phyloP scores from a whole-genome alignment of 2,329 filamentous ascomycete genomes.

The Sordariomycetes sp. region DNA sequence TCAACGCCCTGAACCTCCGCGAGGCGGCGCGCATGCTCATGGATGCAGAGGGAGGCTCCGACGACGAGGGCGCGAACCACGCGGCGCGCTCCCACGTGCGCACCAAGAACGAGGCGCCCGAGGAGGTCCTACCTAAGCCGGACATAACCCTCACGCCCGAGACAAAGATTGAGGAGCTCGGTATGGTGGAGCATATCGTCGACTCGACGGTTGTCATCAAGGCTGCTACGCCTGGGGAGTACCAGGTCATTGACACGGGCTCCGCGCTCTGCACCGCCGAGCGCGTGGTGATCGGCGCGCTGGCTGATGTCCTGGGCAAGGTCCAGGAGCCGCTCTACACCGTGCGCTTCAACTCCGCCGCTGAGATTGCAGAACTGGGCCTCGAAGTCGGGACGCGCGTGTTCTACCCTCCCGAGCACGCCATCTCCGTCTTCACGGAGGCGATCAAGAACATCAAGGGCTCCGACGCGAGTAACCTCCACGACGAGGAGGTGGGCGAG shows the following conservation, averaged over 20 bases:
- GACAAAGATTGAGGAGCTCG: slow-evolving; percentile 66
- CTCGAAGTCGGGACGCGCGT: slow-evolving; percentile 58
- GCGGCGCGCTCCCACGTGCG: slow-evolving; percentile 38
- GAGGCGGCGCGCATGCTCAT: slow-evolving; percentile 78
- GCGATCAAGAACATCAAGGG: slow-evolving; percentile 68
- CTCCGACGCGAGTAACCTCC: slow-evolving; percentile 86
- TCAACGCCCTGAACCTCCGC: slow-evolving; percentile 64
- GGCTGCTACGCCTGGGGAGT: slow-evolving; percentile 66
- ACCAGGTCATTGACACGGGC: slow-evolving; percentile 71
- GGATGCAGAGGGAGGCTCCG: slow-evolving; percentile 66
- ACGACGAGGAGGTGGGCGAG: slow-evolving; percentile 79
- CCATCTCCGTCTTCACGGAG: slow-evolving; percentile 77
- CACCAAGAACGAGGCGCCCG: slow-evolving; percentile 68
- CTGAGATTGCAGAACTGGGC: slow-evolving; percentile 54
- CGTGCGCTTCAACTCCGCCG: slow-evolving; percentile 56
- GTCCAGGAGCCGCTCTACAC: slow-evolving; percentile 81
- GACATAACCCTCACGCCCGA: slow-evolving; percentile 65
- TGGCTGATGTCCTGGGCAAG: slow-evolving; percentile 77
- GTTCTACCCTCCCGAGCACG: slow-evolving; percentile 67
- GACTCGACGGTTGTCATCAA: slow-evolving; percentile 69
- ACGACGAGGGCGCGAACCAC: slow-evolving; percentile 52
- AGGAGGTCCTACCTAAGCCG: slow-evolving; percentile 57
- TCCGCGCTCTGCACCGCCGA: slow-evolving; percentile 72
- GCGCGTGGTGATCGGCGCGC: slow-evolving; percentile 62
- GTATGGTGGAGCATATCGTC: slow-evolving; percentile 62